These are phyloP conservation scores for Dorcoceras hygrometricum DNA, from an alignment of 257 asterid genomes.

Conservation along the genomic window DNA sequence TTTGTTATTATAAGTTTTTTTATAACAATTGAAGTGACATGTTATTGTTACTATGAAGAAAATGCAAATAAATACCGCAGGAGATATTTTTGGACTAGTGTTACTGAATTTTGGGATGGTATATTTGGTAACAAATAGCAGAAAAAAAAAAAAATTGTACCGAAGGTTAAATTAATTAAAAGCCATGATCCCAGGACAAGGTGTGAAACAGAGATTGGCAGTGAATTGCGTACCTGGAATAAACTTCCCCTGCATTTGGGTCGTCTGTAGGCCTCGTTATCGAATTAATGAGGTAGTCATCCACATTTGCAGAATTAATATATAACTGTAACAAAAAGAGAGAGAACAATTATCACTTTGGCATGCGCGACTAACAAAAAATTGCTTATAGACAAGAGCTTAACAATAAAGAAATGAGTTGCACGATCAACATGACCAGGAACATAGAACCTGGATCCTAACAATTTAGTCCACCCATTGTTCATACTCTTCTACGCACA, in stretches of 20 bases:
- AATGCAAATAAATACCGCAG: background rate
- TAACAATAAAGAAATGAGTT: no score
- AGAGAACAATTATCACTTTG: background rate
- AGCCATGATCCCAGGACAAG: background rate
- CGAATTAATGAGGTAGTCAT: conserved; percentile 75
- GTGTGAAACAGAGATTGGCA: background rate
- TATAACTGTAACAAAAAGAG: conserved; percentile 64
- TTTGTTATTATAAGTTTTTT: no score
- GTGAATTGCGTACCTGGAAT: conserved; percentile 58
- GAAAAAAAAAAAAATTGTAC: background rate
- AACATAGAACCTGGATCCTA: background rate
- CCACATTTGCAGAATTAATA: conserved; percentile 73
- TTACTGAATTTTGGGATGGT: background rate
- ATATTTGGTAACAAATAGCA: no score
- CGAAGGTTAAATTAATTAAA: background rate
- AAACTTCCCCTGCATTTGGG: conserved; percentile 92
- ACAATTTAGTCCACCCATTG: background rate
- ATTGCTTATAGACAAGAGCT: no score
- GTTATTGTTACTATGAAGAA: no score
- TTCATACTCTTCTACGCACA: background rate
- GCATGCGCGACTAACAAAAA: no score
- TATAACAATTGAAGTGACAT: background rate
- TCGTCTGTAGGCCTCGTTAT: conserved; percentile 80
- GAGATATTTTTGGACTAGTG: background rate
- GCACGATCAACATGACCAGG: no score